A percentile compares a stretch with the other conserved stretches of the same genome.
Evolutionary conservation across 2,329 filamentous ascomycete genomes (phyloP).

Genomic region (Sordariomycetes sp.): DNA sequence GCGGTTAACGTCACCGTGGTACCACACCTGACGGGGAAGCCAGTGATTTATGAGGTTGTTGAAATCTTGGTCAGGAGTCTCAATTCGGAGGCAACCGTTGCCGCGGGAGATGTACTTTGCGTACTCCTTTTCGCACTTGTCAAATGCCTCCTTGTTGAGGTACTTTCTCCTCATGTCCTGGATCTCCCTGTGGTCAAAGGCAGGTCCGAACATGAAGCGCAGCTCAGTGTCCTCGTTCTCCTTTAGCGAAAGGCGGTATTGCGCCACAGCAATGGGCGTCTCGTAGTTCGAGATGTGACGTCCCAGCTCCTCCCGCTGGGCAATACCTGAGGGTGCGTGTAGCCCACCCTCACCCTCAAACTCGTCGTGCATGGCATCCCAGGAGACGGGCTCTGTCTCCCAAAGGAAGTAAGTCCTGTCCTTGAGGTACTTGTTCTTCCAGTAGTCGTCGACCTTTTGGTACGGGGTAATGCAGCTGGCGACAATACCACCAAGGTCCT

Average conservation of each 20-base stretch:
- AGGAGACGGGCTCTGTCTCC: constrained; percentile 33
- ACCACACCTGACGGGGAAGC: constrained; percentile 43
- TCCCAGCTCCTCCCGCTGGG: constrained; percentile 19
- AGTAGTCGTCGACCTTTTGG: constrained; percentile 42
- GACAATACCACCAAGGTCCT: constrained; percentile 33
- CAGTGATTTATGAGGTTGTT: constrained; percentile 47
- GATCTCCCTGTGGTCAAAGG: constrained; percentile 36
- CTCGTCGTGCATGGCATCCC: constrained; percentile 35
- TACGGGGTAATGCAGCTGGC: constrained; percentile 41
- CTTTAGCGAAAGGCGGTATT: constrained; percentile 30
- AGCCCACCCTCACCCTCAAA: constrained; percentile 44
- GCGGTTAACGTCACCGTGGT: constrained; percentile 45
- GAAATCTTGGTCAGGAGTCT: constrained; percentile 38
- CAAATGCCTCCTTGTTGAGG: constrained; percentile 33
- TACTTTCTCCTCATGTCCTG: constrained; percentile 28
- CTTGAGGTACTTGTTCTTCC: constrained; percentile 41
- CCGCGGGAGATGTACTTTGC: constrained; percentile 35
- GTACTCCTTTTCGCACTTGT: constrained; percentile 29
- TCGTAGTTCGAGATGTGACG: constrained; percentile 39
- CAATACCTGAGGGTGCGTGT: constrained; percentile 31
- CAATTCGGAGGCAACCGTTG: constrained; percentile 34
- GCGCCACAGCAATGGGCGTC: constrained; percentile 37
- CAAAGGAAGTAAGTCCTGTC: constrained; percentile 45
- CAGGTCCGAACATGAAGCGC: constrained; percentile 41
- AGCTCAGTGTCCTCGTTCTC: constrained; percentile 27